Base-by-base conservation (phyloP, 441 rosid genomes). In the Adansonia rubrostipa region DNA sequence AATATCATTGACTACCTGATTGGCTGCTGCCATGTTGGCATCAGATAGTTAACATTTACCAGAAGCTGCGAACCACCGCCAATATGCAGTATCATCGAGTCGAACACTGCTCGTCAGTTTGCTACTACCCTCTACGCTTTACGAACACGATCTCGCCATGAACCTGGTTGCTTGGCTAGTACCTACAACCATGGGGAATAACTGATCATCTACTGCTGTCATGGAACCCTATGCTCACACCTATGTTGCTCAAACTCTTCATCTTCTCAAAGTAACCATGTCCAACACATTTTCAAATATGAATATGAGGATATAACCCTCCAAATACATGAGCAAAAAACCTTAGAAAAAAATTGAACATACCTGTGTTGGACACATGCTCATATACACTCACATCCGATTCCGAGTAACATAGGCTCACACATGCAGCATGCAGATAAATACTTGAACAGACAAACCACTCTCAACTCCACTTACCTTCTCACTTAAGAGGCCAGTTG, bases 121-220 rank as follows among this genome's bases (percentile, higher is more conserved):
- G 65, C 65, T 13, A n/a, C 42, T 24, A 3, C 40, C n/a, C 65
- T 60, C 82, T 88, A 88, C 9, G 79, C 71, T 84, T 91, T 96
- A 11, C 96, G 92, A 71, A 93, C 97, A 36, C 98, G 91, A 85
- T 94, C 96, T 64, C 97, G 97, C 99, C 99, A 94, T n/a, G 98
- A 94, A 78, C 96, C 97, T 87, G 90, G 93, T 78, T 95, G 98
- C 90, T 90, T 92, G 64, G 92, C 91, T 75, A 94, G 92, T 44
- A 94, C 94, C 99, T 96, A 86, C 42, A 66, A 73, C 45, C 83
- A 61, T 11, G 62, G 4, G 19, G 79, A 72, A 0, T 51, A 48
- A 63, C 60, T 63, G 36, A 48, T 53, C 33, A 19, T 24, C 53
- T 62, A 50, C 63, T 64, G 13, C 44, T 75, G 47, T 62, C 61